Base-by-base conservation (phyloP, 73 alveolate genomes). In the Tetrahymena borealis region DNA sequence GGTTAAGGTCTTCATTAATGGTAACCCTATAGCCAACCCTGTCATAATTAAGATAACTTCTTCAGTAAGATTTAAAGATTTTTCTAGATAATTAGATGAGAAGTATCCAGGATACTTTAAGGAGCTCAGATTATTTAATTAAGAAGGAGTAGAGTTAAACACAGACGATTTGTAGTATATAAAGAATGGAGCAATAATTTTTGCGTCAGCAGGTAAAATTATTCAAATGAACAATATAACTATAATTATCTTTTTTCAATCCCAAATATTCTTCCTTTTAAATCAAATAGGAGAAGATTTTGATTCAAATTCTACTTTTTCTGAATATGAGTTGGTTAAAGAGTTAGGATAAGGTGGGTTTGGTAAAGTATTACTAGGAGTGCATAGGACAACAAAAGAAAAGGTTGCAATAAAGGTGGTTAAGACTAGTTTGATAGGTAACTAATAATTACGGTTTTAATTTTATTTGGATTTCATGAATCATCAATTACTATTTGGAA, bases 341-440 rank as follows among this genome's bases (percentile, higher is more conserved):
- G 39, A 90, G 32, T 91, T 95, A 38, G 99, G 99, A 15, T 94
- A 98, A 91, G 99, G 99, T 10, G 99, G 99, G 0, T 98, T 97
- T 93, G 99, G 99, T 32, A 94, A 96, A 78, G 99, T 98, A 20
- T 97, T 94, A 24, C 94, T 98, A 33, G 98, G 97, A 43, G 96
- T 94, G 39, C 99, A 97, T 91, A 96, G 96, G 43, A 79, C 94
- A 38, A 97, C 99, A 32, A 93, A 96, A 37, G 98, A 98, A 43
- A 93, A 96, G 95, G 99, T 97, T 13, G 99, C 99, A 11, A 97
- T 98, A 33, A 98, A 98, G 96, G 95, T 96, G 32, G 96, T 98
- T 33, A 96, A 98, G 39, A 90, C 91, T 24, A 60, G 28, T 60
- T 60, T 60, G 32, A 60, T 60, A 5, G 85, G 85, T 60, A 60